Evolutionary conservation across 1,139 yeast species (phyloP).

Genomic region (Diutina mesorugosa): DNA sequence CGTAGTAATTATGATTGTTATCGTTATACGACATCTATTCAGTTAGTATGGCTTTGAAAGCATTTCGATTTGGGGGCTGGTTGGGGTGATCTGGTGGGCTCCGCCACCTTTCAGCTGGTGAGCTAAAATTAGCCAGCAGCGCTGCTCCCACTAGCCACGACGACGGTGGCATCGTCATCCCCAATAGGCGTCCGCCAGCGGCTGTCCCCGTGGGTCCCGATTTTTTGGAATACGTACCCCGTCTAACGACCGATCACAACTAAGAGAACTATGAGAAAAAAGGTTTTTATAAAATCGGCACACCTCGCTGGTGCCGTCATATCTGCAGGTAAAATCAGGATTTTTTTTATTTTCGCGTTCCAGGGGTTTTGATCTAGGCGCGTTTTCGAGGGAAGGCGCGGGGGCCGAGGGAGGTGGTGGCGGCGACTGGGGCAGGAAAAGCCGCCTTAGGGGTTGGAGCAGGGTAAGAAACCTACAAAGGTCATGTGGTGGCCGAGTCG

Average conservation of each 20-base stretch:
- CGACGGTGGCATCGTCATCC: no score
- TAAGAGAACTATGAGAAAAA: background rate
- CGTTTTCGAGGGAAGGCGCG: background rate
- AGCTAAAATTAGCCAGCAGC: no score
- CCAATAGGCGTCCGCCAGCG: no score
- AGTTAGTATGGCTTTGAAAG: background rate
- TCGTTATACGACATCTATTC: conserved; percentile 13
- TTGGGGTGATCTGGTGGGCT: background rate
- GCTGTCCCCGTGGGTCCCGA: no score
- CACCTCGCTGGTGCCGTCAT: background rate
- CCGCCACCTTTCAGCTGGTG: no score
- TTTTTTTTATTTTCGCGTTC: conserved; percentile 1
- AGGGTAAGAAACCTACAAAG: no score
- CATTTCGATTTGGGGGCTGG: background rate
- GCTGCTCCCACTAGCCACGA: no score
- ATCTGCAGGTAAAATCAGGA: conserved; percentile 2
- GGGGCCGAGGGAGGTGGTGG: background rate
- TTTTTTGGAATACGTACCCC: background rate
- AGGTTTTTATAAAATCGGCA: conserved; percentile 2
- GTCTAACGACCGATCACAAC: conserved; percentile 2
- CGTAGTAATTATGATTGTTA: conserved; percentile 36
- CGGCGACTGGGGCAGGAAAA: background rate
- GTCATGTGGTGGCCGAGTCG: no score
- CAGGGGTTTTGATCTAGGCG: conserved; percentile 3
- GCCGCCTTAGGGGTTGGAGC: background rate